A percentile compares a stretch with the other conserved stretches of the same genome.
Evolutionary conservation across 305 asterid species (phyloP).

Genomic region (Nicotiana rustica): DNA sequence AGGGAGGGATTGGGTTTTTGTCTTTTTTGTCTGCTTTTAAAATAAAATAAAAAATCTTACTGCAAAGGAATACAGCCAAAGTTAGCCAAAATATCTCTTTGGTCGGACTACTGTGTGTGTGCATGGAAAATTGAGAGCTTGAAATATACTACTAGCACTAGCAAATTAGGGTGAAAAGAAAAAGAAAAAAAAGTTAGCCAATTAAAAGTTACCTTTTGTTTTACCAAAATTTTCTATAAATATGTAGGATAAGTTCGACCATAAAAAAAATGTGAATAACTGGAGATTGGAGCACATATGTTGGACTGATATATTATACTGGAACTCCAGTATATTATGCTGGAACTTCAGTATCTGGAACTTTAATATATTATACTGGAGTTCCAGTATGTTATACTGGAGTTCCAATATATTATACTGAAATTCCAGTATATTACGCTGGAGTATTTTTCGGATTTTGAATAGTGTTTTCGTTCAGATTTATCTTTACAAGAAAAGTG

Average conservation of each 20-base stretch:
- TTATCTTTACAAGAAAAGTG: too few species aligned
- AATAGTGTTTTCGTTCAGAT: too few species aligned
- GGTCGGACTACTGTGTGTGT: not conserved
- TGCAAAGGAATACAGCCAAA: not conserved
- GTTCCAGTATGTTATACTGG: too few species aligned
- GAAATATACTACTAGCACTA: not conserved
- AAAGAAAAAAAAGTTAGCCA: not conserved
- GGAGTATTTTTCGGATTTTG: too few species aligned
- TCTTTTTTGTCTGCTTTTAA: not conserved
- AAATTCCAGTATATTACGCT: too few species aligned
- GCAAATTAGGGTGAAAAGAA: not conserved
- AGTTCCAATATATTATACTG: too few species aligned
- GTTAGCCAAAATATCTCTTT: not conserved
- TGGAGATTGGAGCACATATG: too few species aligned
- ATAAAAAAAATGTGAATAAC: too few species aligned
- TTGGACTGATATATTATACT: too few species aligned
- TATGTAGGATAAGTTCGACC: not conserved
- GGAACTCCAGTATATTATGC: too few species aligned
- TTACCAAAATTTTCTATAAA: not conserved
- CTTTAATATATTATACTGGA: too few species aligned
- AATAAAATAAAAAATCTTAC: not conserved
- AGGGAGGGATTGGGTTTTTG: constrained; percentile 27
- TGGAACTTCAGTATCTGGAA: too few species aligned
- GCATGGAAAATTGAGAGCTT: not conserved
- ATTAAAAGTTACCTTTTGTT: not conserved